A percentile compares a stretch with the other conserved stretches of the same genome.
phyloP scores from a whole-genome alignment of 2,329 filamentous ascomycete genomes.

The Beauveria brongniartii region DNA sequence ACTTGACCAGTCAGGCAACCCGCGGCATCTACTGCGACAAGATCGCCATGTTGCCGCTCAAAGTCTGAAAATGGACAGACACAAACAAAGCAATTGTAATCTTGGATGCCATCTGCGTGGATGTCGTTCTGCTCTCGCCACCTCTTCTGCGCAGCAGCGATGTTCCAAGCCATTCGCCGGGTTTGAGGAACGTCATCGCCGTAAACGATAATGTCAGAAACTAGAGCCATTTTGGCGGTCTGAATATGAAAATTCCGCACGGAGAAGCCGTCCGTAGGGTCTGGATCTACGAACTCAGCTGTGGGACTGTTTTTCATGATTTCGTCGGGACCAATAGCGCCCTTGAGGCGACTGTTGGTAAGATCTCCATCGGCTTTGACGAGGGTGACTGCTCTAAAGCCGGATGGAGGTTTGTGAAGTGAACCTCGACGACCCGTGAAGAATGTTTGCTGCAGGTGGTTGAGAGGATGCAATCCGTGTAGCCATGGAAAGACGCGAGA shows the following conservation, averaged over 20 bases:
- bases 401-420: constrained; percentile 60
- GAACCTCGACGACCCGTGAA: constrained; percentile 70
- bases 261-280: constrained; percentile 85
- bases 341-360: constrained; percentile 67
- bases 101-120: constrained; percentile 45
- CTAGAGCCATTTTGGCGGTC: constrained; percentile 73
- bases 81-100: constrained; percentile 80
- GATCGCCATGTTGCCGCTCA: constrained; percentile 57
- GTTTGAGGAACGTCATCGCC: constrained; percentile 59
- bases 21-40: constrained; percentile 67
- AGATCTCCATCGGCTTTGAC: constrained; percentile 87
- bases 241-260: constrained; percentile 98
- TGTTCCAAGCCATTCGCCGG: constrained; percentile 56
- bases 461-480: constrained; percentile 83
- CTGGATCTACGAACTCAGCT: constrained; percentile 68
- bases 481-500: constrained; percentile 93
- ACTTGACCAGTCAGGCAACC: constrained; percentile 69
- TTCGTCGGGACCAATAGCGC: constrained; percentile 76
- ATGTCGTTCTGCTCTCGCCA: constrained; percentile 61
- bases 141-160: constrained; percentile 67
- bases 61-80: constrained; percentile 59
- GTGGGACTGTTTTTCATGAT: constrained; percentile 49
- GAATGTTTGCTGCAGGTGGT: constrained; percentile 82
- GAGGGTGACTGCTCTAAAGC: constrained; percentile 71
- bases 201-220: constrained; percentile 91